Conservation (phyloP, 495 filamentous ascomycete genomes). For the Aspergillus panamensis region DNA sequence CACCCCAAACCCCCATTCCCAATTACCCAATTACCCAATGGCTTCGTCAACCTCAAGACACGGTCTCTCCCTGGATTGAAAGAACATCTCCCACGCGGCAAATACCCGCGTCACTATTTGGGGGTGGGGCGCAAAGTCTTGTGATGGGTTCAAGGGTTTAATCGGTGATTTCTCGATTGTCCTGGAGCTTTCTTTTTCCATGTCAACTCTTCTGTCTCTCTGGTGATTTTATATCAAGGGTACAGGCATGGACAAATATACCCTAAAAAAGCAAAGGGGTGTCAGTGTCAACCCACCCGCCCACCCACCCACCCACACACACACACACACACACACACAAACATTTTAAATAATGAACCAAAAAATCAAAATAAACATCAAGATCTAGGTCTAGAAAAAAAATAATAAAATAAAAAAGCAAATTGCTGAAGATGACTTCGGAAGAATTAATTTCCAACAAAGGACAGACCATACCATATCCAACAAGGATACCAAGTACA, state of each 20-base stretch:
- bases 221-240: not conserved
- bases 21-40: no score
- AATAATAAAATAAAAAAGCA: not conserved
- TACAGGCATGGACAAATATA: not conserved
- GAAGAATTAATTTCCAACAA: not conserved
- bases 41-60: not conserved
- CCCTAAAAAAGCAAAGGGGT: not conserved
- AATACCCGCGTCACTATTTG: not conserved
- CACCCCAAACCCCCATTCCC: no score
- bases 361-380: not conserved
- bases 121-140: not conserved
- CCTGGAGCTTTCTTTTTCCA: not conserved
- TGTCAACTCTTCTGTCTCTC: not conserved
- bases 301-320: no score
- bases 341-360: not conserved
- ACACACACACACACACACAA: not conserved
- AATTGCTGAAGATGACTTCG: not conserved
- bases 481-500: no score
- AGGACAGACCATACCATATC: no score
- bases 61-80: not conserved
- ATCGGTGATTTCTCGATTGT: not conserved
- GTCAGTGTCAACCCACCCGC: not conserved
- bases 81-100: not conserved
- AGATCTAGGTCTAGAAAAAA: not conserved
- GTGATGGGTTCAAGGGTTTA: conserved; percentile 1